Evolutionary conservation across 176 grass and related monocot genomes (phyloP), one percentile per base, ranked within the genome.

Genomic region (Cenchrus purpureus): DNA sequence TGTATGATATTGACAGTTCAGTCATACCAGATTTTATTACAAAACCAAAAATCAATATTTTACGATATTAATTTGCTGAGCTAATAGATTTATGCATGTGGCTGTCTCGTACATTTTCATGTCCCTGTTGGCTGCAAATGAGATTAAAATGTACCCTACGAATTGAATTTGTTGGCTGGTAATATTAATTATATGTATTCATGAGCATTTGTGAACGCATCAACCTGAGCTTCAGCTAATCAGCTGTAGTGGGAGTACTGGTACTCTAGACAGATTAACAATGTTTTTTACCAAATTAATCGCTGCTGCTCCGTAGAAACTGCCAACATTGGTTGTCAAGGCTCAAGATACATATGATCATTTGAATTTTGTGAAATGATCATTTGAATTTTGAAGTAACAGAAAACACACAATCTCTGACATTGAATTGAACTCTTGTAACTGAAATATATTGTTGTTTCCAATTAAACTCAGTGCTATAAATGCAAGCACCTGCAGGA

Each of bases 401-500:
- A 69, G 60, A 70, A 83, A 76, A 64, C 3, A 13, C 46, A 13
- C 46, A 82, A 80, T 81, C 31, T 61, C 34, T 49, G 3, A 20
- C 56, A 25, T 15, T 45, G 16, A n/a, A 25, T 15, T 45, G 16
- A n/a, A 61, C 16, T 45, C 46, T 67, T 66, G 14, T 72, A 9
- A 52, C 60, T 57, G 44, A 79, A 64, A 25, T 60, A 45, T 74
- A 60, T 56, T 55, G 32, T 17, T 73, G 50, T 17, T 84, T 13
- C 62, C 69, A 65, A 74, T 75, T 80, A 68, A 87, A 50, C 32
- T 61, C 44, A 87, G 61, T 49, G 49, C n/a, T 79, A 16, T 74
- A 60, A 51, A 83, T 87, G 34, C 49, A 68, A 87, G 79, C 61
- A 75, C n/a, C 11, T 50, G 76, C 86, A 95, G 96, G 90, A 94